phyloP scores from a whole-genome alignment of 2,329 filamentous ascomycete species.

The Fusarium burgessii region DNA sequence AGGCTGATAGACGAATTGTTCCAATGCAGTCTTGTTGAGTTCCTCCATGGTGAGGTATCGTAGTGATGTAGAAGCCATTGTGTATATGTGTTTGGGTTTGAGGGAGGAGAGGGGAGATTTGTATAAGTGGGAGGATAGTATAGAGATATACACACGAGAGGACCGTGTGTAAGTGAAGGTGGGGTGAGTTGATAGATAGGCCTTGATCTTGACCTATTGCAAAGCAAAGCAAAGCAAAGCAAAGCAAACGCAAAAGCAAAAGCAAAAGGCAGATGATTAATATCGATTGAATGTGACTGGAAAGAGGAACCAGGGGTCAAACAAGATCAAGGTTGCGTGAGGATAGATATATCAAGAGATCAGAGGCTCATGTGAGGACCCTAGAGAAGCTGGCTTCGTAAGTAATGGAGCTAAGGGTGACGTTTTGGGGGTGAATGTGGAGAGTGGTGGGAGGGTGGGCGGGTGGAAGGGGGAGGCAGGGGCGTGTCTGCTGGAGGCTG shows the following conservation, averaged over 20 bases:
- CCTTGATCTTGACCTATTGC: conserved; percentile 16
- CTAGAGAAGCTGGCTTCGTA: conserved; percentile 50
- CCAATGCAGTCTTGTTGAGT: conserved; percentile 79
- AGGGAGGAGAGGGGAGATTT: conserved; percentile 22
- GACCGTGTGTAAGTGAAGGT: conserved; percentile 37
- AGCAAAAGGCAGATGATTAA: conserved; percentile 31
- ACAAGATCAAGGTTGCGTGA: conserved; percentile 36
- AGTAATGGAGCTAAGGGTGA: conserved; percentile 51
- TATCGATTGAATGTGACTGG: conserved; percentile 37
- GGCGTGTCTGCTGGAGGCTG: conserved; percentile 55
- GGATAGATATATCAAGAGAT: conserved; percentile 48
- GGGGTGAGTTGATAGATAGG: conserved; percentile 19
- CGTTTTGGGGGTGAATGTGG: conserved; percentile 50
- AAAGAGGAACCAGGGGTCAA: conserved; percentile 34
- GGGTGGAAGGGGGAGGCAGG: conserved; percentile 1
- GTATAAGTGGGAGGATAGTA: conserved; percentile 17
- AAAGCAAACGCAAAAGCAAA: conserved; percentile 20
- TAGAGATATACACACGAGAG: conserved; percentile 35
- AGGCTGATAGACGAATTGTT: conserved; percentile 82
- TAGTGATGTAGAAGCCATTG: conserved; percentile 48
- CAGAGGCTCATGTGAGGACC: conserved; percentile 51
- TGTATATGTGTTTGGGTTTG: conserved; percentile 19
- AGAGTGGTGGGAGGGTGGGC: neutral
- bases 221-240: conserved; percentile 10
- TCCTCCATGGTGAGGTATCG: conserved; percentile 62